Conservation (phyloP, 495 filamentous ascomycete genomes). For the Podospora conica region DNA sequence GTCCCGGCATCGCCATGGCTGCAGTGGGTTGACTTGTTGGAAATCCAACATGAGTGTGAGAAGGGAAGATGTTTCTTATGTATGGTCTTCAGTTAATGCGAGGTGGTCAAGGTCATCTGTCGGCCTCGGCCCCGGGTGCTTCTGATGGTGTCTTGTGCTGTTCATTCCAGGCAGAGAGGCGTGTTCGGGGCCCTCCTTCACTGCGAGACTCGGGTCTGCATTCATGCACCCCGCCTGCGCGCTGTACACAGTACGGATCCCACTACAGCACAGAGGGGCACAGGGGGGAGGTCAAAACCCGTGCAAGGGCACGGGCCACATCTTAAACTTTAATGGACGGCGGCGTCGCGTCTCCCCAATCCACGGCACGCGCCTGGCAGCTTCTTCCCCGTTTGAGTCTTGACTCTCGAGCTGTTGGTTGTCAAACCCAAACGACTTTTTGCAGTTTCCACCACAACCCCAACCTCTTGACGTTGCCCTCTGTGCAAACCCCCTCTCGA, state of each 20-base stretch:
- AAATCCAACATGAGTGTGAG: not conserved
- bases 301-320: not conserved
- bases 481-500: not conserved
- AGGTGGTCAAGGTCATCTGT: not conserved
- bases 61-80: not conserved
- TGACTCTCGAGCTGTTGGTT: too few species aligned
- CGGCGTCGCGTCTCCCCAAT: slow-evolving; percentile 6
- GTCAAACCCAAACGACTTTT: not conserved
- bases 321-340: not conserved
- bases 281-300: too few species aligned
- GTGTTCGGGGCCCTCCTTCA: not conserved
- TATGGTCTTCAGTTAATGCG: not conserved
- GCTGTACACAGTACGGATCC: not conserved
- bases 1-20: not conserved
- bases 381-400: not conserved
- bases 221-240: not conserved
- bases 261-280: not conserved
- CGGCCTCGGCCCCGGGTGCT: too few species aligned
- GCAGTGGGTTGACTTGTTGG: not conserved
- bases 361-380: not conserved
- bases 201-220: too few species aligned
- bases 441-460: not conserved
- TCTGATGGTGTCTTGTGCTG: not conserved
- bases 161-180: not conserved
- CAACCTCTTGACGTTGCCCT: not conserved